A percentile compares a stretch with the other conserved stretches of the same genome.
Evolutionary conservation across 805 yeast species (phyloP).

Genomic region (Candida vartiovaarae): DNA sequence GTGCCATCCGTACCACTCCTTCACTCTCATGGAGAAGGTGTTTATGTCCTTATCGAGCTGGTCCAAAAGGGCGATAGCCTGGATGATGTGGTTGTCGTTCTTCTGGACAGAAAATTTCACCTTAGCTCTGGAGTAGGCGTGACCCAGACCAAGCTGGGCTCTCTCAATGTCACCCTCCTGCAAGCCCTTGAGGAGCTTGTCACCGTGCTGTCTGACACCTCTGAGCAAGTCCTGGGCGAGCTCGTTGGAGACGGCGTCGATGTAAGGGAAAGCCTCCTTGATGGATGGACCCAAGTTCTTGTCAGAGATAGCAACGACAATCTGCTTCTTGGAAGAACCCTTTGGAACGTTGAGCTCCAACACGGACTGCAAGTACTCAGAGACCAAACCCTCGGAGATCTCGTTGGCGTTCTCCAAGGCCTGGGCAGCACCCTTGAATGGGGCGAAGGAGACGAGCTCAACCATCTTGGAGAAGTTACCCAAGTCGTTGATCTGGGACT

Average conservation of each 20-base stretch:
- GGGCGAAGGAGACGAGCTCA: constrained; percentile 92
- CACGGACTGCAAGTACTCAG: constrained; percentile 70
- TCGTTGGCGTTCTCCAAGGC: constrained; percentile 95
- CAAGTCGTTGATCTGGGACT: constrained; percentile 82
- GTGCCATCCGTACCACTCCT: constrained; percentile 99
- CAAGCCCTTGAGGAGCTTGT: constrained; percentile 90
- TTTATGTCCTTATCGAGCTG: constrained; percentile 96
- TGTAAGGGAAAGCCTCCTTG: constrained; percentile 85
- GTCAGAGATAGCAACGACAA: constrained; percentile 94
- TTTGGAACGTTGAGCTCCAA: constrained; percentile 77
- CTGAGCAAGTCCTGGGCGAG: constrained; percentile 92
- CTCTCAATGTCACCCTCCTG: constrained; percentile 75
- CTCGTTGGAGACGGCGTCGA: constrained; percentile 88
- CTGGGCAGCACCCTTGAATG: constrained; percentile 89
- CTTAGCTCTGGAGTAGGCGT: constrained; percentile 97
- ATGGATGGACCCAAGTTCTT: constrained; percentile 95
- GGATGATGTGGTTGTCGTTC: constrained; percentile 98
- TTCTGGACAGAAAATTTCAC: constrained; percentile 96
- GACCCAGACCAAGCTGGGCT: constrained; percentile 93
- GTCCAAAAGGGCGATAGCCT: constrained; percentile 94
- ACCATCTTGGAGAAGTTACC: constrained; percentile 93
- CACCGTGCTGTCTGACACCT: constrained; percentile 90
- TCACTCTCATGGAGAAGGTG: constrained; percentile 97
- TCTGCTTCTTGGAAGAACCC: constrained; percentile 90
- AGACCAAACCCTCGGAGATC: constrained; percentile 88